A percentile compares a stretch with the other conserved stretches of the same genome.
Evolutionary conservation across 179 eudicot species (phyloP).

Genomic region (Silene coronaria): DNA sequence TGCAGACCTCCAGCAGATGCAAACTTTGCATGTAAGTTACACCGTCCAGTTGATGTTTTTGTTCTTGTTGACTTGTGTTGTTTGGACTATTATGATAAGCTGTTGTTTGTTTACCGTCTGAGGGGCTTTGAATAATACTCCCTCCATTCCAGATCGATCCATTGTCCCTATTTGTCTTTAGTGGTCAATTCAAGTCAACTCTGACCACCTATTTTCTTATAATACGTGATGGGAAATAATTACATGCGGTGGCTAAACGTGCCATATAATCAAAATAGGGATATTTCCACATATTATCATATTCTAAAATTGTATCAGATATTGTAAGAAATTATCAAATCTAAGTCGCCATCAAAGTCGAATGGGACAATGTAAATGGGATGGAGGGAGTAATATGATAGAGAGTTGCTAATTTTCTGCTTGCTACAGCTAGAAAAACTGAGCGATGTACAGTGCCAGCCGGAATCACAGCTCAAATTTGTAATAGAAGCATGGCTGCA

Average conservation of each 20-base stretch:
- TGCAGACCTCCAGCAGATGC: slow-evolving; percentile 76
- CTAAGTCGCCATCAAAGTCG: neutral
- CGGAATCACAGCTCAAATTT: slow-evolving; percentile 82
- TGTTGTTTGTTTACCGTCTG: neutral
- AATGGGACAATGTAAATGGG: neutral
- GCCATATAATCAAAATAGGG: too few relatives aligned
- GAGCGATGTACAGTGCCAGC: slow-evolving; percentile 74
- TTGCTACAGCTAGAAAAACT: slow-evolving; percentile 64
- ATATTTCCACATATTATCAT: too few relatives aligned
- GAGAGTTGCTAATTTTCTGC: neutral
- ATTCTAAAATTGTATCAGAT: too few relatives aligned
- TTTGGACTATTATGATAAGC: neutral
- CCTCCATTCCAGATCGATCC: neutral
- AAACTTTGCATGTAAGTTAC: slow-evolving; percentile 64
- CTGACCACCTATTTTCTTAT: neutral
- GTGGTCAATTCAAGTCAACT: neutral
- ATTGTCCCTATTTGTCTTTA: neutral
- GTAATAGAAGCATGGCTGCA: slow-evolving; percentile 80
- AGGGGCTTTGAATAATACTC: neutral
- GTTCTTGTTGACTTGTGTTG: neutral
- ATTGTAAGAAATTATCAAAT: neutral
- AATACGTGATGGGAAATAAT: neutral
- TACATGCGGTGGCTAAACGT: too few relatives aligned
- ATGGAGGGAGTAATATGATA: neutral
- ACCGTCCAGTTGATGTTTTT: too few relatives aligned